Evolutionary conservation across 1,284 basidiomycete genomes (phyloP), one percentile per base, ranked within the genome.

Genomic region (Naganishia sp.): DNA sequence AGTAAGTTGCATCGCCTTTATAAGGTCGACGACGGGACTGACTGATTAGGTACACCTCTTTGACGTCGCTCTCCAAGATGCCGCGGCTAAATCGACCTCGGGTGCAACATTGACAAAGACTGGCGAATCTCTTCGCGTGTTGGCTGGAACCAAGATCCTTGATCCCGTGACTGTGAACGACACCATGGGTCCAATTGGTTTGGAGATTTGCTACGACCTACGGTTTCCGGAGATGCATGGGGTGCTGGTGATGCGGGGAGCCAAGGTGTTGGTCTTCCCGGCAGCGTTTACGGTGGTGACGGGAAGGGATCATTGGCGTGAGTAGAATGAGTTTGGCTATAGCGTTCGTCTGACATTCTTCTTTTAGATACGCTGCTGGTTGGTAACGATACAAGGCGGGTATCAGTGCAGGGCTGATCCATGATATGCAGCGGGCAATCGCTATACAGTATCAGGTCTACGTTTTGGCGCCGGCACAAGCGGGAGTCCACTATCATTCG

Each of bases 171-270:
- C 70, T 2, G 75, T 64, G 15, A 63, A 54, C 28, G 31, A 75
- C 1, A 72, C 78, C 0, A 60, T 83, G 11, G 83, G 83, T 15
- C 78, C 77, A 15, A 70, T 81, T 44, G 79, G 81, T 10, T 70
- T 83, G n/a, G 74, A 82, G 66, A 84, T 83, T 6, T 84, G 83
- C 75, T 84, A 83, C 73, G 83, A 84, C 69, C 71, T 84, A 23
- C 75, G 83, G 63, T 83, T 83, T 65, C 82, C 83, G 1, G 83
- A 84, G 69, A 75, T 79, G 0, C 77, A 80, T 1, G 72, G 81
- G 6, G 73, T 78, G 2, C 71, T 84, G 9, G 75, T 81, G 0
- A 65, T 79, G 15, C 71, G 75, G 39, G 83, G 83, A 0, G 82
- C 82, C 0, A 73, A 83, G 6, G 68, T 83, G n/a, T 68, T 84